Conservation (phyloP, 2,329 filamentous ascomycete genomes). For the Xylariaceae sp. region DNA sequence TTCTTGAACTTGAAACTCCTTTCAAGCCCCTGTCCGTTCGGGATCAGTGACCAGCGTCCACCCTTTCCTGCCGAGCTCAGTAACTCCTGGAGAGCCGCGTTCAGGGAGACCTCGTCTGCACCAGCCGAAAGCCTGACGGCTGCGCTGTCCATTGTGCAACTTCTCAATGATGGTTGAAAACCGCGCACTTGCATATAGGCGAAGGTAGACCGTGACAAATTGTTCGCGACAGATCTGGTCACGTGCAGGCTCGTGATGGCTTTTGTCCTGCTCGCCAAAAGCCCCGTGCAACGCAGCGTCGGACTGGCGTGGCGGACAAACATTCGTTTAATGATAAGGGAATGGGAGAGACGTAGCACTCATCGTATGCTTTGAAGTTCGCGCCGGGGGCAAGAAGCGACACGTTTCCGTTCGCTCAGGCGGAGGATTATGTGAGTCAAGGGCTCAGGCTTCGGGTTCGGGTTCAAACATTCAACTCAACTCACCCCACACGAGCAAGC, state of each 20-base stretch:
- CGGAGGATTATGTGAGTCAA: background rate
- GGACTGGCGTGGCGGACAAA: slow-evolving; percentile 11
- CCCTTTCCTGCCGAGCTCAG: slow-evolving; percentile 29
- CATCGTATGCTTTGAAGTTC: background rate
- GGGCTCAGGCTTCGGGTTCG: too few relatives aligned
- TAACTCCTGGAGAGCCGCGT: slow-evolving; percentile 36
- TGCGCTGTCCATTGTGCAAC: slow-evolving; percentile 9
- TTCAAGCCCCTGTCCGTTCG: slow-evolving; percentile 53
- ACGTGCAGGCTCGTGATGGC: slow-evolving; percentile 5
- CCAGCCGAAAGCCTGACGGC: slow-evolving; percentile 42
- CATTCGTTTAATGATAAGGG: slow-evolving; percentile 14
- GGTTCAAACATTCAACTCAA: too few relatives aligned
- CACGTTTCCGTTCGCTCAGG: too few relatives aligned
- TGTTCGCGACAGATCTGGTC: slow-evolving; percentile 4
- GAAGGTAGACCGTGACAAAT: slow-evolving; percentile 1
- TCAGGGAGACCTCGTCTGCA: slow-evolving; percentile 40
- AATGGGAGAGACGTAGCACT: background rate
- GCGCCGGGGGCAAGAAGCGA: too few relatives aligned
- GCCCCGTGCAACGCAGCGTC: slow-evolving; percentile 7
- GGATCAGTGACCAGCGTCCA: slow-evolving; percentile 49
- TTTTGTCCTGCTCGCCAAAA: slow-evolving; percentile 8
- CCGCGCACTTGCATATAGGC: background rate
- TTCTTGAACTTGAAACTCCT: slow-evolving; percentile 60
- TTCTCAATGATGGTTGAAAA: slow-evolving; percentile 15
- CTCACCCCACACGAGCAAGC: too few relatives aligned